Evolutionary conservation across 2,329 filamentous ascomycete genomes (phyloP).

Genomic region (Teratosphaeria epicoccoides): DNA sequence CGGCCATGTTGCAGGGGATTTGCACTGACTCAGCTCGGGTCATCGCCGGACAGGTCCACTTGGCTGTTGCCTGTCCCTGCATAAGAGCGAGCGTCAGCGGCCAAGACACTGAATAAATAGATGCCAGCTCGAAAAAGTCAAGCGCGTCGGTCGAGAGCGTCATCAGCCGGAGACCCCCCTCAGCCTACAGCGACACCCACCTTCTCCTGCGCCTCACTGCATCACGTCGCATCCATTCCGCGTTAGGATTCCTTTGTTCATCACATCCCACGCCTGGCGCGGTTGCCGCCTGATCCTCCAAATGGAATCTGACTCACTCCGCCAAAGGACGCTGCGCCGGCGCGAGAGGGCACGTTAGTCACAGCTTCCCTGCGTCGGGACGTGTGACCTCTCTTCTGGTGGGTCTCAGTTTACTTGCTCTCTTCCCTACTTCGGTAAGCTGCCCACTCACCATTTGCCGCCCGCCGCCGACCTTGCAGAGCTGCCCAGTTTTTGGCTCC

Average conservation of each 20-base stretch:
- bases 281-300: neutral
- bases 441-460: neutral
- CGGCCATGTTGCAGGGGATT: too few relatives aligned
- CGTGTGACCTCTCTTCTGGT: neutral
- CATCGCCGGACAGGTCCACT: too few relatives aligned
- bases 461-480: neutral
- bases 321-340: neutral
- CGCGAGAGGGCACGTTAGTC: neutral
- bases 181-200: neutral
- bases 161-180: neutral
- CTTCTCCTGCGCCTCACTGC: neutral
- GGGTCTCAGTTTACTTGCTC: neutral
- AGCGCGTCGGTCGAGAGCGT: neutral
- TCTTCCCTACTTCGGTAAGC: neutral
- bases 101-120: neutral
- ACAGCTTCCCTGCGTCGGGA: neutral
- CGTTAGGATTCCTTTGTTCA: neutral
- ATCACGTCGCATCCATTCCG: neutral
- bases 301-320: neutral
- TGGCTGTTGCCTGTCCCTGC: neutral
- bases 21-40: too few relatives aligned
- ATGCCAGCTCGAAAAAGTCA: neutral
- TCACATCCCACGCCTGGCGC: neutral
- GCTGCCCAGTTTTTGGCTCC: neutral
- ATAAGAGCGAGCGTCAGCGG: neutral